Evolutionary conservation across 2,329 filamentous ascomycete genomes (phyloP), one percentile per base, ranked within the genome.

Genomic region (Diplocarpon mali): DNA sequence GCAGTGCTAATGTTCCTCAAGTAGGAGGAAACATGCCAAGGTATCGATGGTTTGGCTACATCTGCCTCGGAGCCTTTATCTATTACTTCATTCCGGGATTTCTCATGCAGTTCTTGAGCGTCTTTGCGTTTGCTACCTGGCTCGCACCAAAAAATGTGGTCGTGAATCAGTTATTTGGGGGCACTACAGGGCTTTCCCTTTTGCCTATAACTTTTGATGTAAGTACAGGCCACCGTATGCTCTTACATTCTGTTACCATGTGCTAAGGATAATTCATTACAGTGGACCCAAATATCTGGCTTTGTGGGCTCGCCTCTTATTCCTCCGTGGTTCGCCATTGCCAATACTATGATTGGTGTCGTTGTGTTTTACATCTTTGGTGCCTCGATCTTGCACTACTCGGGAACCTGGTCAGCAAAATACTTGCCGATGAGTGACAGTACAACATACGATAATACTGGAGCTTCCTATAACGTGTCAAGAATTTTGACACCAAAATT

Each of bases 121-220:
- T 81, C 8, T 85, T 86, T 54, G 79, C 81, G 7, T 82, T 84
- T 57, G 69, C 75, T 10, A 85, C 82, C 0, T 86, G 81, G 80
- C 73, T 86, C 46, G 75, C 74, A 2, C 83, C 83, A 0, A 68
- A 85, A 40, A 85, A 75, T 49, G 69, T 76, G 0, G 64, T 84
- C 4, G 61, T 87, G 31, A 88, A 87, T 52, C 82, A 87, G 59
- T 58, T 87, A 1, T 87, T 87, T 55, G 83, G 83, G 2, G 80
- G 78, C 1, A 51, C 47, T 35, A 82, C 78, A 0, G 83, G 83
- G 0, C 52, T 87, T 8, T 84, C 79, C 0, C 56, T 87, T 16
- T 63, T 86, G 2, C 82, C 83, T 1, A 75, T 87, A 30, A 85
- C 81, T 0, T 84, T 87, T 57, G 82, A 87, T 66, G 72, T 85